Evolutionary conservation across 495 filamentous ascomycete genomes (phyloP).

Genomic region (Talaromyces adpressus): DNA sequence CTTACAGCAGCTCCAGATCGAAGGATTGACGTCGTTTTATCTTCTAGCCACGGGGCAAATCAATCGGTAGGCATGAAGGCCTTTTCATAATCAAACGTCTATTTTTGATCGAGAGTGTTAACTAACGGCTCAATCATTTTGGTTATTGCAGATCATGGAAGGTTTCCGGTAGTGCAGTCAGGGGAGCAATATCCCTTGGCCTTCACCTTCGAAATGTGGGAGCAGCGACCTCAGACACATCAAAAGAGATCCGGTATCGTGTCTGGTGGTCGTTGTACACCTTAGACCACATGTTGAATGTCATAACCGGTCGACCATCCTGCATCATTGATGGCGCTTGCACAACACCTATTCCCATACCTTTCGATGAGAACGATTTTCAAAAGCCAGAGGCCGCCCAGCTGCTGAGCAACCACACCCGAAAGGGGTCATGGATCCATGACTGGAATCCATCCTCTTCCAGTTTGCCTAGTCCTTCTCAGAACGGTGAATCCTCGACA

Average conservation of each 20-base stretch:
- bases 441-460: conserved; percentile 16
- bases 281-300: conserved; percentile 49
- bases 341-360: conserved; percentile 47
- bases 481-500: conserved; percentile 15
- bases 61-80: conserved; percentile 42
- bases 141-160: conserved; percentile 48
- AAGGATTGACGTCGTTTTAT: conserved; percentile 53
- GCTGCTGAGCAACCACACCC: conserved; percentile 22
- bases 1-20: conserved; percentile 51
- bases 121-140: not conserved
- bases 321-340: conserved; percentile 47
- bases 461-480: conserved; percentile 17
- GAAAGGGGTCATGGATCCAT: conserved; percentile 15
- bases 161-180: conserved; percentile 48
- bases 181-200: conserved; percentile 51
- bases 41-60: conserved; percentile 50
- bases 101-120: not conserved
- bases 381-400: conserved; percentile 28
- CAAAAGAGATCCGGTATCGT: conserved; percentile 50
- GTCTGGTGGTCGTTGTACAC: conserved; percentile 57
- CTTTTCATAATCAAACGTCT: too few species aligned
- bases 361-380: conserved; percentile 44
- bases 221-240: conserved; percentile 34
- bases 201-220: conserved; percentile 53
- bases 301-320: conserved; percentile 54